Evolutionary conservation across 1,284 basidiomycete genomes (phyloP), one percentile per base, ranked within the genome.

Genomic region (Cystobasidium slooffiae): DNA sequence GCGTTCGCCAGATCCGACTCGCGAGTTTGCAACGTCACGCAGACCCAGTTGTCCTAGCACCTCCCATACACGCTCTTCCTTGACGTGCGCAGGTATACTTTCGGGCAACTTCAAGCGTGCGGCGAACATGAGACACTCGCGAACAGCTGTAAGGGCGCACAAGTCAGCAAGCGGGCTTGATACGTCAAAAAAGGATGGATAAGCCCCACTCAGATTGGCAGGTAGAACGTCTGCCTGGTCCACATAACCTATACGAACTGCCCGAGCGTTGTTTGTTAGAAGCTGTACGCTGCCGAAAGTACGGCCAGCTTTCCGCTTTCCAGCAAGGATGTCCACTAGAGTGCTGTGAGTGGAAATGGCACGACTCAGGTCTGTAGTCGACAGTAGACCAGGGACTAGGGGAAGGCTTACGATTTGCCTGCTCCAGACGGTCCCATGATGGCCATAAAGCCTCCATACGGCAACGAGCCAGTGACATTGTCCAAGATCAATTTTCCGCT

Each of bases 61-160:
- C 22, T 85, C 82, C n/a, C 84, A 82, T 0, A 89, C 92, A 14
- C 91, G 86, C 58, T 87, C 85, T n/a, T 83, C 83, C 81, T 94
- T 93, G 77, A 88, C 86, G 7, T 83, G 81, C n/a, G 86, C 83
- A 1, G 89, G 84, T n/a, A 93, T 83, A 56, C 85, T 87, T 80
- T 96, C 93, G 0, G 93, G 91, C 0, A 96, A 84, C 9, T 92
- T 90, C 6, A 96, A 86, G 37, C 88, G 86, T 1, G 93, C 92
- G 5, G 91, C 92, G 78, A 96, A 94, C 37, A 90, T 81, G 10
- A 96, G 86, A 0, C 92, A 89, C 83, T 96, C 93, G 65, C 87
- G 86, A 0, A 94, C 92, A 0, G 93, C 78, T 53, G 75, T 75
- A 46, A 52, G 10, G 31, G 0, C 18, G 22, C 3, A 18, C 12